Evolutionary conservation across 2,329 filamentous ascomycete genomes (phyloP).

Genomic region (Penicillium sp.): DNA sequence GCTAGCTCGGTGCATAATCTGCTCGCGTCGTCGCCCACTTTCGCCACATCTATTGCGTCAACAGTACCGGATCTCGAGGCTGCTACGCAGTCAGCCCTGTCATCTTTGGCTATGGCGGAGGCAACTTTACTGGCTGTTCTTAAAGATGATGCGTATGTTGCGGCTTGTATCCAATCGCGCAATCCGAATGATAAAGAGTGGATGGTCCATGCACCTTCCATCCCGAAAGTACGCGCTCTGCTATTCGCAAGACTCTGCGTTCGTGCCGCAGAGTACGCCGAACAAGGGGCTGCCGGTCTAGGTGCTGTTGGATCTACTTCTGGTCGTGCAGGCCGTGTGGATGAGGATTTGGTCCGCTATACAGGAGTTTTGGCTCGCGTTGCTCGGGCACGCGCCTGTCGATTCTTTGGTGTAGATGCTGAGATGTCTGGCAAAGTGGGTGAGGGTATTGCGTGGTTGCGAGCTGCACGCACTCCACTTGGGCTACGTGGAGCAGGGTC

Average conservation of each 20-base stretch:
- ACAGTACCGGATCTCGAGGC: slow-evolving; percentile 48
- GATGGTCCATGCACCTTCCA: slow-evolving; percentile 90
- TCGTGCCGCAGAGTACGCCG: slow-evolving; percentile 82
- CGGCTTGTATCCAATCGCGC: slow-evolving; percentile 73
- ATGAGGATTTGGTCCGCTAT: slow-evolving; percentile 68
- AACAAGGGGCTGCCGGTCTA: slow-evolving; percentile 61
- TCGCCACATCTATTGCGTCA: slow-evolving; percentile 26
- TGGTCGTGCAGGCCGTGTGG: slow-evolving; percentile 43
- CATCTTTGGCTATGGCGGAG: slow-evolving; percentile 71
- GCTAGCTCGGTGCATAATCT: slow-evolving; percentile 76
- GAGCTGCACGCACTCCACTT: slow-evolving; percentile 71
- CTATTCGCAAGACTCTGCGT: slow-evolving; percentile 85
- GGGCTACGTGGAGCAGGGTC: slow-evolving; percentile 54
- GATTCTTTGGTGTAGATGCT: slow-evolving; percentile 87
- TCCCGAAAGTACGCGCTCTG: slow-evolving; percentile 83
- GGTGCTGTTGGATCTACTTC: slow-evolving; percentile 34
- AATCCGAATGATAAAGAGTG: slow-evolving; percentile 85
- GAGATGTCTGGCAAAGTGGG: slow-evolving; percentile 79
- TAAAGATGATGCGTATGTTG: slow-evolving; percentile 92
- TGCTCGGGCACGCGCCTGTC: slow-evolving; percentile 77
- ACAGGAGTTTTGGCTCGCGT: slow-evolving; percentile 71
- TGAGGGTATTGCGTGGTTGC: slow-evolving; percentile 81
- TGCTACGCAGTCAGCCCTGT: slow-evolving; percentile 43
- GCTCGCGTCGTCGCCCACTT: slow-evolving; percentile 57
- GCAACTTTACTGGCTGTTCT: slow-evolving; percentile 85